These are phyloP conservation scores for Microcyclospora tardicrescens DNA, from an alignment of 2,329 filamentous ascomycete species.

Conservation along the genomic window DNA sequence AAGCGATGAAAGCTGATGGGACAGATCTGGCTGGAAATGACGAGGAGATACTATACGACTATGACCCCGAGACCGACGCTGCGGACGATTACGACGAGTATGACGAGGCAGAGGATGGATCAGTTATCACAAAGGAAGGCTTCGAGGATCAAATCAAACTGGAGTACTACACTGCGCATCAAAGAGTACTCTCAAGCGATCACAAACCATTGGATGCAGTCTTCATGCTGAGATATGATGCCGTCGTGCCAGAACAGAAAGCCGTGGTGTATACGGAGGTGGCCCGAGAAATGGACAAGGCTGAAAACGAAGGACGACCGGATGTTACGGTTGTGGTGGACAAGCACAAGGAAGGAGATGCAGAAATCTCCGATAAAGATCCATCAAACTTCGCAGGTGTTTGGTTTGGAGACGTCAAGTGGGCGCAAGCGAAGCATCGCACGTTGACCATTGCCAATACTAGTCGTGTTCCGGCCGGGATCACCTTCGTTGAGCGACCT, in stretches of 20 bases:
- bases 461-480: constrained; percentile 63
- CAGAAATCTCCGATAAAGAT: constrained; percentile 29
- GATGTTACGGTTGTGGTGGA: constrained; percentile 62
- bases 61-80: constrained; percentile 70
- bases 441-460: constrained; percentile 85
- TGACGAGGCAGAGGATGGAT: constrained; percentile 34
- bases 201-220: constrained; percentile 83
- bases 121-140: constrained; percentile 46
- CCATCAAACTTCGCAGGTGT: constrained; percentile 42
- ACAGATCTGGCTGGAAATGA: constrained; percentile 62
- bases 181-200: constrained; percentile 80
- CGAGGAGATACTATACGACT: constrained; percentile 77
- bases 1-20: constrained; percentile 72
- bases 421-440: constrained; percentile 51
- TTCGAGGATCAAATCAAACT: constrained; percentile 42
- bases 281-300: constrained; percentile 73
- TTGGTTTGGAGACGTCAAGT: constrained; percentile 65
- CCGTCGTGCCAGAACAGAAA: constrained; percentile 73
- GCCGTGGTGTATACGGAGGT: constrained; percentile 75
- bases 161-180: constrained; percentile 74
- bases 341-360: constrained; percentile 25
- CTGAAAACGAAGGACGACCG: constrained; percentile 81
- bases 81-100: constrained; percentile 45
- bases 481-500: constrained; percentile 67
- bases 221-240: constrained; percentile 75